Evolutionary conservation across 352 stramenopile genomes (phyloP), one percentile per base, ranked within the genome.

Genomic region (Pythium angustatum): DNA sequence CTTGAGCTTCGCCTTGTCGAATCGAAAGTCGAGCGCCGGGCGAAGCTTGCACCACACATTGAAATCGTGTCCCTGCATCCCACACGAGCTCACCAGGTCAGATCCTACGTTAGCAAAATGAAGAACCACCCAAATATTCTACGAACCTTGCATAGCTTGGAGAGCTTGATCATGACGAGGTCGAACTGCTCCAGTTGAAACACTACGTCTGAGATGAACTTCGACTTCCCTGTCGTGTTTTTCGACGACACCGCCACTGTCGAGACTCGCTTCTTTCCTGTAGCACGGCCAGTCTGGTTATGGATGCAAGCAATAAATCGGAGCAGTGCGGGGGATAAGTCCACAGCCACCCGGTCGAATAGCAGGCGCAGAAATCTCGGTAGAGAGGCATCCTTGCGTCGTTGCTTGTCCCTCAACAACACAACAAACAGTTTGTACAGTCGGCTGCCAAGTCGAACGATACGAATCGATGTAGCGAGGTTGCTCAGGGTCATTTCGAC

Each of bases 171-270:
- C 41, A 91, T 66, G 11, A 71, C 59, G 40, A 89, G 61, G 58
- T 91, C 82, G 22, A 78, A 89, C 58, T 91, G 82, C 57, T 91
- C 82, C 21, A 91, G 71, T 59, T 87, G 79, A 49, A 75, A 91
- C 11, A 91, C 79, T 10, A 89, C 69, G 5, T 89, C 79, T 0
- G 82, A 79, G 19, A 91, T 87, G 10, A 88, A 66, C 55, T 83
- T 87, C 15, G 78, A 73, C 59, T 87, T 75, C 9, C 55, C 54
- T 2, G 59, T 36, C 22, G 27, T 60, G 19, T 22, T 62, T 50
- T 34, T 58, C 24, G 57, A 27, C 19, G 40, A 47, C 6, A 21
- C 19, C 11, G 51, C 58, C 62, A 44, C 57, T 22, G 61, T 66
- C 28, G 28, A 36, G 21, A 48, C 27, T 50, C 41, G 40, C 68